Evolutionary conservation across 805 yeast species (phyloP).

Genomic region (Sugiyamaella smithiae): DNA sequence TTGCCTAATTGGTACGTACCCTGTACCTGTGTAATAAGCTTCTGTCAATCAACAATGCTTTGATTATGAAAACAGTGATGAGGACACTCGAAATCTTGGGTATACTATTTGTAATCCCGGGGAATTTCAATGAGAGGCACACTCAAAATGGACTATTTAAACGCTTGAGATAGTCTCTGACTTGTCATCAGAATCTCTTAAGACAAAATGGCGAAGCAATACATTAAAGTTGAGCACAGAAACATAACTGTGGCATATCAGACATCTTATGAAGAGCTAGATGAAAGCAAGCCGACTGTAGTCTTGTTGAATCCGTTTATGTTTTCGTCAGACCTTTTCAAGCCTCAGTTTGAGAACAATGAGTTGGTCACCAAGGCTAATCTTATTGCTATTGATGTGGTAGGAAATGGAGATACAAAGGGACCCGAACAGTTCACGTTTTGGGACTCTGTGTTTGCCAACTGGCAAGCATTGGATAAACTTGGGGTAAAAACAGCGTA

Average conservation of each 20-base stretch:
- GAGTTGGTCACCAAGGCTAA: not conserved
- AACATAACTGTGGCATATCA: not conserved
- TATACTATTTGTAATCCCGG: too few relatives aligned
- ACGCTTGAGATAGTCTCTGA: too few relatives aligned
- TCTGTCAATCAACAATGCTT: too few relatives aligned
- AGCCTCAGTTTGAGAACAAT: not conserved
- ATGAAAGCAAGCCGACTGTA: not conserved
- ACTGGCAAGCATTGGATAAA: constrained; percentile 1
- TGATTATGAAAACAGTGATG: too few relatives aligned
- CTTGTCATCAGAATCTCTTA: too few relatives aligned
- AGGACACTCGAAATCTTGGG: too few relatives aligned
- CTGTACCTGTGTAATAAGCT: too few relatives aligned
- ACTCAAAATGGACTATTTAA: too few relatives aligned
- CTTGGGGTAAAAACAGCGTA: not conserved
- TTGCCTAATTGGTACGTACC: too few relatives aligned
- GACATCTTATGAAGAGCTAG: not conserved
- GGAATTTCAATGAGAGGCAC: too few relatives aligned
- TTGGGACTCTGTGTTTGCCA: not conserved
- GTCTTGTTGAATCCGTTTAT: not conserved
- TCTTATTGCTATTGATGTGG: constrained; percentile 1
- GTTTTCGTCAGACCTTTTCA: not conserved
- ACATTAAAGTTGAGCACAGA: not conserved
- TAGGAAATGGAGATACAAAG: constrained; percentile 3
- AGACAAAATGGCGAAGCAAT: not conserved
- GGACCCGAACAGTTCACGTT: constrained; percentile 3